Base-by-base conservation (phyloP, 345 rosid species). In the Acer saccharum region DNA sequence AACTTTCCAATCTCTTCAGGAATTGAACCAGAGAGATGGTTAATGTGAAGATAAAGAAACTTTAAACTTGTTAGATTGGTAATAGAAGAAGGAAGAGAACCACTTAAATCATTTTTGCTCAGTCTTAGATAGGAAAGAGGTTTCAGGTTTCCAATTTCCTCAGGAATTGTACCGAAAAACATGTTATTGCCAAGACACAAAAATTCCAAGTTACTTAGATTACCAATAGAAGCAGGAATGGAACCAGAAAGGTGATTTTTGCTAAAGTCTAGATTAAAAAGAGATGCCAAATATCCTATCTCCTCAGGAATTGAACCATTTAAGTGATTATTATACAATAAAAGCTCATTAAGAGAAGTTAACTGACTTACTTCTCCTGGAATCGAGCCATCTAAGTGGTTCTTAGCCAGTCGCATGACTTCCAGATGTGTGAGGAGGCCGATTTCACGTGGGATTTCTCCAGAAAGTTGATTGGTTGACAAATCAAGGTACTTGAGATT, bases 101-200 rank as follows among this genome's bases (percentile, higher is more conserved):
- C 78, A 0, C 58, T 16, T 32, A 80, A 61, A 16, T 58, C 25
- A 55, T 83, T 83, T 25, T 0, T 6, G 7, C 18, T 1, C 16
- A 83, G 71, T 16, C 6, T 0, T 9, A 83, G 58, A 21, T 1
- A 0, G 1, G 1, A 3, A 60, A 83, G 78, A 52, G 23, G 27
- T 0, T 44, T 50, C 50, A 81, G 43, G 29, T 74, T 74, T 17
- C 86, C 88, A 2, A 88, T 50, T 16, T 43, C 1, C 4, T 0
- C 0, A 43, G 89, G 88, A 64, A 86, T 77, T 0, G 72, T 16
- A 5, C 85, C 89, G 6, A 20, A 54, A 18, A 88, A 79, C 5
- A 16, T 7, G 41, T 80, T 83, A 0, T 0, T 0, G 2, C 0
- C 0, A 0, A 80, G 63, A 29, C 0, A 29, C 2, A 80, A 35